Base-by-base conservation (phyloP, 305 asterid species). In the Rubia tinctorum region DNA sequence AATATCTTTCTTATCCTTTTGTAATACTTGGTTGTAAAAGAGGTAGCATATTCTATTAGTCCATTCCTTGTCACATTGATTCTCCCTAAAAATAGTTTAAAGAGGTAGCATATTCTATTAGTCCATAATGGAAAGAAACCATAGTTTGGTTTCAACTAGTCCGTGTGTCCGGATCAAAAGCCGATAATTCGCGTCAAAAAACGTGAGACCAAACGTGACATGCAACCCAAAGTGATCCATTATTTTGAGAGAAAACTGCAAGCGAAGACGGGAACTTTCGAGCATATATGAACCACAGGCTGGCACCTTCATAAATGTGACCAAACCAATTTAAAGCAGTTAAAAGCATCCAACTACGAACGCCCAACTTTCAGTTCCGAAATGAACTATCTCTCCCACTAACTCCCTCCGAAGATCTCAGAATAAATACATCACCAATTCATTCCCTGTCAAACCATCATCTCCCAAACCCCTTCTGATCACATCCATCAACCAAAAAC, bases 271-370 rank as follows among this genome's bases (percentile, higher is more conserved):
- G 12, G 51, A 45, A 40, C 0, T 44, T 44, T 44, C 15, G n/a
- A n/a, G n/a, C n/a, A n/a, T n/a, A n/a, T 1, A 2, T 45, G 17
- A 47, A 14, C 17, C 55, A 13, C 55, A 18, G 22, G 59, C 59
- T 34, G 23, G 43, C 77, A 88, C 79, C 62, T 5, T 59, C 68
- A 84, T 89, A 77, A 88, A 87, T 89, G 85, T 85, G 67, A 66
- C 55, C 55, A 42, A 66, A 66, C 22, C 83, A 83, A 85, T 80
- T 84, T 4, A 88, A 73, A 73, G 79, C 75, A 20, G 75, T 81
- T 82, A 37, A 68, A 79, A 79, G 69, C 81, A 76, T 78, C 93
- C 86, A 89, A 85, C 90, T 77, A 72, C 81, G 65, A 63, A 51
- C 51, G 67, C 76, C 79, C 72, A 82, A 76, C 73, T 78, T 53